These are phyloP conservation scores for Medicago ruthenica DNA, from an alignment of 306 rosid species.

Conservation along the genomic window DNA sequence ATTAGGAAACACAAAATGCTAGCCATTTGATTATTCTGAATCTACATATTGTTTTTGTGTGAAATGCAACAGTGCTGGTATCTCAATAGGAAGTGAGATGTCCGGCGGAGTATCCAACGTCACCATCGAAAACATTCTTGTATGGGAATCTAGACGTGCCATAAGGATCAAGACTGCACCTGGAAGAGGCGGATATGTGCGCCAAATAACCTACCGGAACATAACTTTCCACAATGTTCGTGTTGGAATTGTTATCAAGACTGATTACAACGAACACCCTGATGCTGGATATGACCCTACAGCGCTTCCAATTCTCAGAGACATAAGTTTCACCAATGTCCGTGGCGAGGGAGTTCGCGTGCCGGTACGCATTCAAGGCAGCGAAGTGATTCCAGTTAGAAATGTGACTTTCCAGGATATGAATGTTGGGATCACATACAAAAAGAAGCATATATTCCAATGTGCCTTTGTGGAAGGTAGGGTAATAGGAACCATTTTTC, in stretches of 20 bases:
- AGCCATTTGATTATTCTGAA: constrained; percentile 21
- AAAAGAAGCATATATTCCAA: constrained; percentile 89
- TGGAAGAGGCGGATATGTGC: constrained; percentile 90
- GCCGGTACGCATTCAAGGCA: constrained; percentile 83
- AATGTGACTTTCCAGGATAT: constrained; percentile 77
- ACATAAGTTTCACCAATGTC: constrained; percentile 69
- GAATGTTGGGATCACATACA: constrained; percentile 76
- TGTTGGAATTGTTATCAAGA: constrained; percentile 85
- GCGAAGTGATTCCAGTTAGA: constrained; percentile 70
- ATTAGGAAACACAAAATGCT: neutral
- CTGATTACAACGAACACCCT: constrained; percentile 93
- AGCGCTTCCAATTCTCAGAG: constrained; percentile 68
- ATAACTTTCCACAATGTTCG: constrained; percentile 75
- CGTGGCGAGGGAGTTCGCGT: constrained; percentile 85
- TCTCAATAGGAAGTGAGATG: constrained; percentile 97
- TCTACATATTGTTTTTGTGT: constrained; percentile 29
- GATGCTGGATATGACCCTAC: constrained; percentile 68
- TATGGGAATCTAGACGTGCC: constrained; percentile 90
- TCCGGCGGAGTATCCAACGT: constrained; percentile 89
- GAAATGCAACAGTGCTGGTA: constrained; percentile 81
- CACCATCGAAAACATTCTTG: constrained; percentile 74
- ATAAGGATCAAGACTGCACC: constrained; percentile 93
- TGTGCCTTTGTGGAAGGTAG: constrained; percentile 85
- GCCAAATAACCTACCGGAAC: constrained; percentile 64
- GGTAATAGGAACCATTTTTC: constrained; percentile 81